These are phyloP conservation scores for Zasmidium cellare DNA, from an alignment of 2,329 filamentous ascomycete genomes.

Conservation along the genomic window DNA sequence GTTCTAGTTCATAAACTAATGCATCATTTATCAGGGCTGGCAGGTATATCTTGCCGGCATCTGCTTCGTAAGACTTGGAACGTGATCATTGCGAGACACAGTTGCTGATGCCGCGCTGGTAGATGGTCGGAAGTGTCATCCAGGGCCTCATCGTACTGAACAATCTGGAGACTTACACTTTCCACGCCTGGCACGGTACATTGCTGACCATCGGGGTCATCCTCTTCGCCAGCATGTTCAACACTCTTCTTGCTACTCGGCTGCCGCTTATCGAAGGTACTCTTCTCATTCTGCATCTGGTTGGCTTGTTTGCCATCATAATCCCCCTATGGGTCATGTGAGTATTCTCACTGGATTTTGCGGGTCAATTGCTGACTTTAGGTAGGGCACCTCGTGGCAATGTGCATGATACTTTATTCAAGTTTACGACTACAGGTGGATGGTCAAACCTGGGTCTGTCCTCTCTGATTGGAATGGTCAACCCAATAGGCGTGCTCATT, in stretches of 20 bases:
- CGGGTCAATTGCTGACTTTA: too few relatives aligned
- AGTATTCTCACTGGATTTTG: conserved; percentile 36
- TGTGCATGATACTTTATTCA: background rate
- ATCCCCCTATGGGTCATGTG: conserved; percentile 42
- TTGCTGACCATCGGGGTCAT: conserved; percentile 43
- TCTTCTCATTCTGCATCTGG: conserved; percentile 47
- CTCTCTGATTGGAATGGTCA: background rate
- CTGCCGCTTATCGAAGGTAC: conserved; percentile 44
- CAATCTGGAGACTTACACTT: conserved; percentile 34
- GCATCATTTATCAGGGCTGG: conserved; percentile 33
- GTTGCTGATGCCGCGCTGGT: too few relatives aligned
- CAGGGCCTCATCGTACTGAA: conserved; percentile 43
- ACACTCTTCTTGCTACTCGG: conserved; percentile 49
- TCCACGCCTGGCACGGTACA: conserved; percentile 41
- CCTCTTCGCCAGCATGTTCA: conserved; percentile 43
- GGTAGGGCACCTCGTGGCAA: background rate
- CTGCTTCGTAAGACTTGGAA: background rate
- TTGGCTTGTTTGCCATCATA: conserved; percentile 56
- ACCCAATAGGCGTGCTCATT: background rate
- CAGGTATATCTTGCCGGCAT: background rate
- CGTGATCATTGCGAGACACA: too few relatives aligned
- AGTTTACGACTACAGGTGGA: background rate
- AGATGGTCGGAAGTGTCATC: conserved; percentile 39
- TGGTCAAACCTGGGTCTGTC: background rate
- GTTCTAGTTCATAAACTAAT: conserved; percentile 42